phyloP scores from a whole-genome alignment of 805 yeast species.

The Maudiozyma barnettii region DNA sequence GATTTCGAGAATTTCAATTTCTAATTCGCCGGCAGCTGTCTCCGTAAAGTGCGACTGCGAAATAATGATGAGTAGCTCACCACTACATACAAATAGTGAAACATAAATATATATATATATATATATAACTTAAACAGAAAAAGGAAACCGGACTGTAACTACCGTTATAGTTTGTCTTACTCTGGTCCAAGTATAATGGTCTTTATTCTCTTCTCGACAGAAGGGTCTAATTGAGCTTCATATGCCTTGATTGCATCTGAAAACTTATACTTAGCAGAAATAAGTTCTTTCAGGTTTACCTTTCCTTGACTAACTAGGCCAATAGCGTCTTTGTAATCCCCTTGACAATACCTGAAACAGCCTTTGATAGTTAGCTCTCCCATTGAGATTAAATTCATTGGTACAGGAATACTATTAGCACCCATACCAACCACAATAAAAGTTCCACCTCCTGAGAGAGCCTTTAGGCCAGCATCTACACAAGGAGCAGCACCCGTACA shows the following conservation, averaged over 20 bases:
- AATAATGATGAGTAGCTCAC: neutral
- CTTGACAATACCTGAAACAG: constrained; percentile 68
- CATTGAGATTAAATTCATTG: constrained; percentile 57
- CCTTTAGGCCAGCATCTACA: constrained; percentile 55
- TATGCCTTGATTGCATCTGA: constrained; percentile 69
- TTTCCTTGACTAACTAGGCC: constrained; percentile 52
- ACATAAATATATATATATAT: too few species aligned
- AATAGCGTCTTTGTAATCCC: constrained; percentile 69
- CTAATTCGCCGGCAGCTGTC: neutral
- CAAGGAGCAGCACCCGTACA: constrained; percentile 79
- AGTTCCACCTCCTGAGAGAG: constrained; percentile 58
- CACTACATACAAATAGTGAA: too few species aligned
- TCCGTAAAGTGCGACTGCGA: neutral
- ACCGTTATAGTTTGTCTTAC: neutral
- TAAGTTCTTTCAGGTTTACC: constrained; percentile 56
- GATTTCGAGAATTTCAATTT: neutral
- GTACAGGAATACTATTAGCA: constrained; percentile 56
- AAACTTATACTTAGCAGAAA: constrained; percentile 67
- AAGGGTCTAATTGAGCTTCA: constrained; percentile 51
- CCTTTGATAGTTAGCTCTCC: constrained; percentile 67
- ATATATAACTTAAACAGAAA: too few species aligned
- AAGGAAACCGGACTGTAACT: too few species aligned
- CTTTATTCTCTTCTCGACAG: constrained; percentile 53
- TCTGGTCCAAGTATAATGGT: constrained; percentile 73
- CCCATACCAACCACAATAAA: constrained; percentile 86